These are phyloP conservation scores for Vigna unguiculata DNA, from an alignment of 306 rosid genomes.

Conservation along the genomic window DNA sequence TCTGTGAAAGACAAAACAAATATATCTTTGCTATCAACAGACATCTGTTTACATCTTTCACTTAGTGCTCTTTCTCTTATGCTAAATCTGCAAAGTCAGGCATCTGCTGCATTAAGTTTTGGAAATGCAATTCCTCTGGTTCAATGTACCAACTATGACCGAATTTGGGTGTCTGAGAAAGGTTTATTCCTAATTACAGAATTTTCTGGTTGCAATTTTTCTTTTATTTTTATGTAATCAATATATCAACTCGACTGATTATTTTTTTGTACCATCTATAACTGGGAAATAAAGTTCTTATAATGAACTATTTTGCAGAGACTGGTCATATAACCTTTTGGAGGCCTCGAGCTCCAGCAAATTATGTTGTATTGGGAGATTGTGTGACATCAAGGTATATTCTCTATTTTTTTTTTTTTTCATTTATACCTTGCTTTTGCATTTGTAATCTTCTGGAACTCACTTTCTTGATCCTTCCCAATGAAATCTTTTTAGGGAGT, in stretches of 20 bases:
- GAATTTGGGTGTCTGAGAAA: conserved; percentile 86
- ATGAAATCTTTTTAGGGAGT: conserved; percentile 5
- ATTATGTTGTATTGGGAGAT: conserved; percentile 91
- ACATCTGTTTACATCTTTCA: conserved; percentile 93
- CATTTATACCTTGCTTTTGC: background rate
- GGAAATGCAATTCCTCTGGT: conserved; percentile 81
- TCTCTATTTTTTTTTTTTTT: background rate
- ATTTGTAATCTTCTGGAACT: background rate
- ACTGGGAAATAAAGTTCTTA: conserved; percentile 32
- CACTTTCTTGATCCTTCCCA: background rate
- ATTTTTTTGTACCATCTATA: conserved; percentile 10
- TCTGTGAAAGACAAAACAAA: conserved; percentile 94
- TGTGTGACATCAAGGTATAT: conserved; percentile 91
- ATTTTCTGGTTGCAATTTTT: conserved; percentile 8
- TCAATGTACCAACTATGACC: conserved; percentile 84
- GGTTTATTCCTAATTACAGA: conserved; percentile 56
- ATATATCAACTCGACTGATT: conserved; percentile 25
- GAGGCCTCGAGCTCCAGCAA: conserved; percentile 96
- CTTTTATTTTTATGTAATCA: conserved; percentile 30
- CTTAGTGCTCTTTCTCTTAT: conserved; percentile 85
- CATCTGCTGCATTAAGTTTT: conserved; percentile 72
- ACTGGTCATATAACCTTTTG: conserved; percentile 82
- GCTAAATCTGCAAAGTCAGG: conserved; percentile 89
- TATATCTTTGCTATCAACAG: conserved; percentile 84
- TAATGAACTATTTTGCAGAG: conserved; percentile 57